phyloP scores from a whole-genome alignment of 75 land plant genomes.

The Pinus albicaulis region DNA sequence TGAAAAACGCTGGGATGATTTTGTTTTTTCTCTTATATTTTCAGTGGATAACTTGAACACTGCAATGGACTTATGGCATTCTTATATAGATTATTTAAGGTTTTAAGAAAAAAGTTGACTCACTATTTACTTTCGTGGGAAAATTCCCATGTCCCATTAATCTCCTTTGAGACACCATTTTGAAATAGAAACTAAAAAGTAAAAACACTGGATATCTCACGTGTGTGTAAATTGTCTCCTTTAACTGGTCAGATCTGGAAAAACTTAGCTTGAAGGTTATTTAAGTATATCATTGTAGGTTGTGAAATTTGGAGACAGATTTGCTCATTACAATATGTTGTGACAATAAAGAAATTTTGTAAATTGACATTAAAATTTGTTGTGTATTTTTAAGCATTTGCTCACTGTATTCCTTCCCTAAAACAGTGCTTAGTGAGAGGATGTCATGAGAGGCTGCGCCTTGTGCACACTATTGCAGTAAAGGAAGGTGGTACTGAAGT shows the following conservation, averaged over 20 bases:
- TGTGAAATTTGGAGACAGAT: not conserved
- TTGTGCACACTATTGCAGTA: conserved; percentile 90
- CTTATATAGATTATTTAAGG: not conserved
- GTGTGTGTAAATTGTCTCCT: not conserved
- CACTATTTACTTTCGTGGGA: not conserved
- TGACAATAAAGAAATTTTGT: not conserved
- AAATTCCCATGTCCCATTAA: not conserved
- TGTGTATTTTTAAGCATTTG: not conserved
- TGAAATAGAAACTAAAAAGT: not conserved
- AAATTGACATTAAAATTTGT: not conserved
- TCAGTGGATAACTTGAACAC: not conserved
- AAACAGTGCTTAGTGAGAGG: conserved; percentile 93
- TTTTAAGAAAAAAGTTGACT: not conserved
- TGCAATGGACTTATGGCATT: not conserved
- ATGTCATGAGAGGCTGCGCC: conserved; percentile 85
- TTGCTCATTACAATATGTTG: not conserved
- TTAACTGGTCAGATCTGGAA: not conserved
- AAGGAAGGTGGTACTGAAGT: conserved; percentile 71
- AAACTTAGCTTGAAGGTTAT: not conserved
- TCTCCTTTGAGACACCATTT: not conserved
- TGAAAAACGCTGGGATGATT: not conserved
- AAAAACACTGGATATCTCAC: not conserved
- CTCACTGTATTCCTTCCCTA: conserved; percentile 9
- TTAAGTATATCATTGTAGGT: not conserved
- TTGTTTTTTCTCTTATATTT: not conserved